These are phyloP conservation scores for Acephala macrosclerotiorum DNA, from an alignment of 2,329 filamentous ascomycete species.

Conservation along the genomic window DNA sequence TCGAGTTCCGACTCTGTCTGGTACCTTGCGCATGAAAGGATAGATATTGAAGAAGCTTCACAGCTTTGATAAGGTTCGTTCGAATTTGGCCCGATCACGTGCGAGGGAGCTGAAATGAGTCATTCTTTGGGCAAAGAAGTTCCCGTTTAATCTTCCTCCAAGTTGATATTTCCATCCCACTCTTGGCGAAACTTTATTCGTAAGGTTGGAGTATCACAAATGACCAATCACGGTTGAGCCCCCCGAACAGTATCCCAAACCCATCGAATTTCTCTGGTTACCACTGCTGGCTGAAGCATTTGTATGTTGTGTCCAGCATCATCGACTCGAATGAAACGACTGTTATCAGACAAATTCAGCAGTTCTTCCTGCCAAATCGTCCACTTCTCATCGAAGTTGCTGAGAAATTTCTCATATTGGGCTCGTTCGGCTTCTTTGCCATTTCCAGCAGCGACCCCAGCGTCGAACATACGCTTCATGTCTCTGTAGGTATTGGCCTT, in stretches of 20 bases:
- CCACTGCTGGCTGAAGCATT: constrained; percentile 26
- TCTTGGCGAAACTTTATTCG: background rate
- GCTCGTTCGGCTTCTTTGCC: constrained; percentile 24
- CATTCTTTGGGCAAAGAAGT: background rate
- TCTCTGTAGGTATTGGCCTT: constrained; percentile 22
- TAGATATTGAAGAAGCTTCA: background rate
- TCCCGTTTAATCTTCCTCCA: background rate
- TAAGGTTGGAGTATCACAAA: background rate
- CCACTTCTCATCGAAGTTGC: constrained; percentile 12
- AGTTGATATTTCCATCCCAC: background rate
- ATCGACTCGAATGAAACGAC: constrained; percentile 11
- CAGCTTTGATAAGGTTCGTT: background rate
- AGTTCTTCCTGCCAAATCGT: constrained; percentile 20
- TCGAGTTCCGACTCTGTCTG: background rate
- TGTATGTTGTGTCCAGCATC: constrained; percentile 33
- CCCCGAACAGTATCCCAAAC: constrained; percentile 29
- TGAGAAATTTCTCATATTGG: constrained; percentile 14
- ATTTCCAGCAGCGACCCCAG: constrained; percentile 26
- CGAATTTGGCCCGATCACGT: background rate
- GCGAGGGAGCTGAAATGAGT: background rate
- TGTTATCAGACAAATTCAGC: constrained; percentile 21
- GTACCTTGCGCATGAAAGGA: background rate
- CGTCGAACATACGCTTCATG: constrained; percentile 27
- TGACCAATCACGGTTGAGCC: too few relatives aligned
- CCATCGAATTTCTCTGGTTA: constrained; percentile 31